Percentiles rank a stretch among this genome's conserved stretches.
Conservation (phyloP, 495 filamentous ascomycete species). For the Daldinia childiae region DNA sequence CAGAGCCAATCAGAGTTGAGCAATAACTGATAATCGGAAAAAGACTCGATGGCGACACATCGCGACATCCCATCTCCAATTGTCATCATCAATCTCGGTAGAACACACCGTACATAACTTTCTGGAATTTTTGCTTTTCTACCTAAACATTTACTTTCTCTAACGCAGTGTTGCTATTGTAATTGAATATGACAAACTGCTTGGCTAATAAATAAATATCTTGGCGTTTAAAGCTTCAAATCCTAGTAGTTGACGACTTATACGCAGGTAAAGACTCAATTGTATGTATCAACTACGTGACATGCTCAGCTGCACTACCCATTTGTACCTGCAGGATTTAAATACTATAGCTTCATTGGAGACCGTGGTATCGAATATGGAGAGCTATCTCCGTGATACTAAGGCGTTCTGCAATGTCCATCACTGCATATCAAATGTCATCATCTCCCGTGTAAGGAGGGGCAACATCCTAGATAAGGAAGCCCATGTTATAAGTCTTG, state of each 20-base stretch:
- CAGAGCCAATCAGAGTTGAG: slow-evolving; percentile 15
- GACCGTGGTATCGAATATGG: slow-evolving; percentile 3
- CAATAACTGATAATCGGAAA: slow-evolving; percentile 17
- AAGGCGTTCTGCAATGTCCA: neutral
- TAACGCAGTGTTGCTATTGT: neutral
- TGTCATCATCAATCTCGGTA: slow-evolving; percentile 26
- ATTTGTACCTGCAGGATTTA: slow-evolving; percentile 1
- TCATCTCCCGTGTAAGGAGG: neutral
- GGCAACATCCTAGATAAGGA: neutral
- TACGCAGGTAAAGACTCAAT: neutral
- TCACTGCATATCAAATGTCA: neutral
- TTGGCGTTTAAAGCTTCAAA: neutral
- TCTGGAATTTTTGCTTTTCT: neutral
- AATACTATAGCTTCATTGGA: slow-evolving; percentile 6
- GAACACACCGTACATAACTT: neutral
- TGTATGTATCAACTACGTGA: neutral
- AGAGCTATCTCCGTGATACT: slow-evolving; percentile 18
- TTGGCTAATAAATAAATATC: slow-evolving; percentile 11
- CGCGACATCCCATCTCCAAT: slow-evolving; percentile 39
- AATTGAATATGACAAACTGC: slow-evolving; percentile 9
- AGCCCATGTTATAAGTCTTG: neutral
- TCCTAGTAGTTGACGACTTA: neutral
- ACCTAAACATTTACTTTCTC: neutral
- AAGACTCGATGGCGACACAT: slow-evolving; percentile 38
- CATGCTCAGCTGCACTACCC: neutral